Base-by-base conservation (phyloP, 768 basidiomycete species). In the Cytidiella melzeri region DNA sequence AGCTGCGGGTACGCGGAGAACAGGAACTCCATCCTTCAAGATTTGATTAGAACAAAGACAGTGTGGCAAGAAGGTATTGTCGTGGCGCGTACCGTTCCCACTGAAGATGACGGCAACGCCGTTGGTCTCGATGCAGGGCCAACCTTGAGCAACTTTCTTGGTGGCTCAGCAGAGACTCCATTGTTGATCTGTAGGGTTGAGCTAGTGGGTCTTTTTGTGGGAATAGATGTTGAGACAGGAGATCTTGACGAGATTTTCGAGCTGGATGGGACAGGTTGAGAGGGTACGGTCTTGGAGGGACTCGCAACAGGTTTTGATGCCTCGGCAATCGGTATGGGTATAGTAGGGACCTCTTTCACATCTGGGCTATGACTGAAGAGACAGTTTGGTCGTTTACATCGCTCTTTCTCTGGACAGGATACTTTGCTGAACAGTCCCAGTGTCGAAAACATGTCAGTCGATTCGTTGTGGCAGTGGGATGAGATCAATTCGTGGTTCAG, bases 1-100 rank as follows among this genome's bases (percentile, higher is more conserved):
- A 0, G 81, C 82, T 3, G 85, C 75, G 62, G 76, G 83, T 47
- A 84, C 68, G 61, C 74, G 73, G 28, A 92, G 75, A 43, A 84
- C 59, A 4, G 89, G 89, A 0, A 72, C 78, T 24, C 83, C 84
- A 28, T 72, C 68, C 80, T 85, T 48, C 41, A 23, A 53, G 7
- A 15, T 5, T 19, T 10, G 10, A 13, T 21, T 10, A 44, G 43
- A 41, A 7, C 10, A 36, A 36, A 24, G 9, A 18, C 20, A 41
- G 38, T 36, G 21, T 36, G 19, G 26, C 36, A 15, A 44, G n/a
- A 3, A 34, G 30, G 9, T 7, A 34, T 15, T 18, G 11, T 24
- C 25, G 26, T 18, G 40, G 12, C 20, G n/a, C 36, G 42, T 10
- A 38, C n/a, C 25, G 18, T 11, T 12, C 11, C 41, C 57, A 63